Percentiles rank a stretch among this genome's conserved stretches.
Evolutionary conservation across 306 rosid species (phyloP).

Genomic region (Glycine soja): DNA sequence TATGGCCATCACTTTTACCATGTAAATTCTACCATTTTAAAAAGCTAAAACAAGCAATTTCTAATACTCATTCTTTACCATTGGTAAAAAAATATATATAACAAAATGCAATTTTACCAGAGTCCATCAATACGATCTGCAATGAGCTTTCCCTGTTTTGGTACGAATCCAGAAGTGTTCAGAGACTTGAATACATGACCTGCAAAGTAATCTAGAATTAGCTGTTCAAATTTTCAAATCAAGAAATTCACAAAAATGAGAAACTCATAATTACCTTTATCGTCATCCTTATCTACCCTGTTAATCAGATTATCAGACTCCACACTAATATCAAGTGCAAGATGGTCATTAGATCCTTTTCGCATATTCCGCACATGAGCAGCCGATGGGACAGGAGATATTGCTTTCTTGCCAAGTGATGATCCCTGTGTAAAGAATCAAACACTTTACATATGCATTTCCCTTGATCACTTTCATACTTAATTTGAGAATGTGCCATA

Average conservation of each 20-base stretch:
- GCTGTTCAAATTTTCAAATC: constrained; percentile 28
- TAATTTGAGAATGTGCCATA: constrained; percentile 5
- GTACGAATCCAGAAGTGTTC: constrained; percentile 89
- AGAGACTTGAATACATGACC: constrained; percentile 93
- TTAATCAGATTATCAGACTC: constrained; percentile 75
- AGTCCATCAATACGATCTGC: constrained; percentile 97
- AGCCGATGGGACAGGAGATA: constrained; percentile 70
- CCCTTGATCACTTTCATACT: neutral
- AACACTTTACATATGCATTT: neutral
- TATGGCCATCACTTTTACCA: constrained; percentile 3
- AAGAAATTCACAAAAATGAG: constrained; percentile 30
- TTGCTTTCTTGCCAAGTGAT: constrained; percentile 64
- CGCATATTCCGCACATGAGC: constrained; percentile 76
- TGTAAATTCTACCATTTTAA: constrained; percentile 5
- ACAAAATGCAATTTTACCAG: constrained; percentile 63
- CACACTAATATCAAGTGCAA: constrained; percentile 66
- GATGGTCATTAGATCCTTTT: constrained; percentile 91
- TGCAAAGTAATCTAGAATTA: constrained; percentile 50
- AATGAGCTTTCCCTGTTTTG: constrained; percentile 84
- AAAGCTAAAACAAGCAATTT: constrained; percentile 23
- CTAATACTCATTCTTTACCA: constrained; percentile 25
- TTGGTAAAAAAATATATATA: neutral
- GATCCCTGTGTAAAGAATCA: constrained; percentile 68
- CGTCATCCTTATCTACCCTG: constrained; percentile 68
- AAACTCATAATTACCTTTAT: constrained; percentile 71